Evolutionary conservation across 805 yeast species (phyloP), one percentile per base, ranked within the genome.

Genomic region (Myxozyma mucilagina): DNA sequence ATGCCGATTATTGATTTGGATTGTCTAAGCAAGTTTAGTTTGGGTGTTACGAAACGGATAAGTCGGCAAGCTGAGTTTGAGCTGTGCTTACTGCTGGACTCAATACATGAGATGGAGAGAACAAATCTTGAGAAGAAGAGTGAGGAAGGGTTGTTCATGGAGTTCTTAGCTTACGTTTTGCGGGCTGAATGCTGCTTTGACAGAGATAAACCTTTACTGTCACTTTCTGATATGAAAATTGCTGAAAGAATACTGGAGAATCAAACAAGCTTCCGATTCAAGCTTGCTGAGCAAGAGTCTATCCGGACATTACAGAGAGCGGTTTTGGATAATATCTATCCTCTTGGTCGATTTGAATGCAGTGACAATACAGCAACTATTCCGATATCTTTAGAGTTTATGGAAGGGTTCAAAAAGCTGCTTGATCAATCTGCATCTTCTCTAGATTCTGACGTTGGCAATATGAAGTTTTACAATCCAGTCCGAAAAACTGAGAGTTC

Each of bases 181-280:
- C 47, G 63, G 1, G 59, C 60, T 11, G 49, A 55, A 32, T 55
- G 60, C 36, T 47, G 49, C 34, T 51, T 60, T 41, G 57, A 55
- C 8, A 36, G 53, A 38, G 63, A 60, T 24, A 41, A 41, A 49
- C 47, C 53, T 14, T 53, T 1, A 6, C 7, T 45, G 47, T 56
- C 60, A 14, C 5, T 10, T 18, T 31, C 31, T 9, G 61, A 52
- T 39, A 20, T 57, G 13, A 53, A 44, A n/a, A 24, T 31, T 9
- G 35, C 16, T 9, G 29, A 13, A 13, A 13, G 13, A 8, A 16
- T 9, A 2, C 16, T 29, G 18, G 13, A 45, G 42, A 14, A 31
- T 8, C 34, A 11, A 6, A n/a, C 32, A 13, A 39, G 39, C 1
- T 32, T 54, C 9, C 29, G 36, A 31, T 14, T 54, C 14, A 16